These are phyloP conservation scores for Miamiensis avidus DNA, from an alignment of 169 alveolate genomes.

Conservation along the genomic window DNA sequence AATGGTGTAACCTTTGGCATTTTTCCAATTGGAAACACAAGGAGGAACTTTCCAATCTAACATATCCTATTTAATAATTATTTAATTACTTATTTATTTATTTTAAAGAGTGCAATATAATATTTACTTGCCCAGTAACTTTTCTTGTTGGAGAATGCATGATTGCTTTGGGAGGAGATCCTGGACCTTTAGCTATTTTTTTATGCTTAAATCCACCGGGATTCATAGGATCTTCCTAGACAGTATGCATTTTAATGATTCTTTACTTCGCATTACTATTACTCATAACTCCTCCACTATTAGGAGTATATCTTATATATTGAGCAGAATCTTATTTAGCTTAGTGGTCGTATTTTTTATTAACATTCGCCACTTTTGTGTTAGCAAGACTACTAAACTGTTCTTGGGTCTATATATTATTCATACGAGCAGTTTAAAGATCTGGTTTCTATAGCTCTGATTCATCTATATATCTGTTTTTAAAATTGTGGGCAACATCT, in stretches of 20 bases:
- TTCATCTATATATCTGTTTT: neutral
- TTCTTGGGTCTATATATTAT: neutral
- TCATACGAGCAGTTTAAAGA: neutral
- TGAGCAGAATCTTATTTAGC: neutral
- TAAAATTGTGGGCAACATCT: neutral
- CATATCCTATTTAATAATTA: slow-evolving; percentile 95
- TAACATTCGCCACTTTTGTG: neutral
- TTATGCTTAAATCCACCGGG: slow-evolving; percentile 95
- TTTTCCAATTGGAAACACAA: slow-evolving; percentile 97
- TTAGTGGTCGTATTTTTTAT: neutral
- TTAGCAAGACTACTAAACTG: neutral
- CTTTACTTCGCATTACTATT: slow-evolving; percentile 40
- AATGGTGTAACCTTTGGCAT: slow-evolving; percentile 97
- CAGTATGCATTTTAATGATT: slow-evolving; percentile 80
- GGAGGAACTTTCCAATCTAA: slow-evolving; percentile 98
- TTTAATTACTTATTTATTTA: too few species aligned
- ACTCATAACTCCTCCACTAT: slow-evolving; percentile 1
- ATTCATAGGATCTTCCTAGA: slow-evolving; percentile 94
- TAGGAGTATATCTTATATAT: slow-evolving; percentile 20
- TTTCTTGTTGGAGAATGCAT: slow-evolving; percentile 93
- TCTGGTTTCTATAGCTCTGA: neutral
- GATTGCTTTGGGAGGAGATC: slow-evolving; percentile 88
- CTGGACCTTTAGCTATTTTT: slow-evolving; percentile 89
- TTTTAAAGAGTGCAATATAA: too few species aligned
- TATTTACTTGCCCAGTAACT: too few species aligned